Percentiles rank a stretch among this genome's conserved stretches.
phyloP scores from a whole-genome alignment of 371 early-diverging fungal genomes.

The Haplosporangium sp. region DNA sequence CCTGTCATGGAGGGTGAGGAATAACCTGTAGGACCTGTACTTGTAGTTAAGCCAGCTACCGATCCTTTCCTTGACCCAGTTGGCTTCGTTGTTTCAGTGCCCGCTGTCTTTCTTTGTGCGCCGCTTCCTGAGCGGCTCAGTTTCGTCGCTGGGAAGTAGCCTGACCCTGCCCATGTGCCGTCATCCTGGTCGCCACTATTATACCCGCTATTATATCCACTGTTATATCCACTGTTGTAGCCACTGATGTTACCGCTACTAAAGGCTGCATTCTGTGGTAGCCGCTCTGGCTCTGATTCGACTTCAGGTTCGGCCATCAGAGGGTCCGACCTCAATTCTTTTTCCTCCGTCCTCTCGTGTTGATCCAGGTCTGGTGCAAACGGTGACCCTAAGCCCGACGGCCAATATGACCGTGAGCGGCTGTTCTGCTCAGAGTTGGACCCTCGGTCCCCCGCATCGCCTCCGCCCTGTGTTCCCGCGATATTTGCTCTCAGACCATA shows the following conservation, averaged over 20 bases:
- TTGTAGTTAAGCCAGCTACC: slow-evolving; percentile 14
- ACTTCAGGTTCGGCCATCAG: slow-evolving; percentile 3
- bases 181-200: slow-evolving; percentile 54
- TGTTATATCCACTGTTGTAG: slow-evolving; percentile 36
- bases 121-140: slow-evolving; percentile 52
- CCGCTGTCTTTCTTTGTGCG: slow-evolving; percentile 11
- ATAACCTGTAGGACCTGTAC: not conserved
- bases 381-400: slow-evolving; percentile 38
- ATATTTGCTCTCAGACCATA: slow-evolving; percentile 53
- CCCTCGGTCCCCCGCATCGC: not conserved
- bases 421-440: not conserved
- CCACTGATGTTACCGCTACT: slow-evolving; percentile 31
- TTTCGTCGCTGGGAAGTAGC: slow-evolving; percentile 48
- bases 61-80: slow-evolving; percentile 21
- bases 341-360: slow-evolving; percentile 13
- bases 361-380: slow-evolving; percentile 31
- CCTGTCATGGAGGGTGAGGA: not conserved
- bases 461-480: slow-evolving; percentile 1
- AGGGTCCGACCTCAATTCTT: not conserved
- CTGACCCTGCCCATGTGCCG: slow-evolving; percentile 17
- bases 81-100: not conserved
- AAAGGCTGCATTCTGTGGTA: slow-evolving; percentile 38
- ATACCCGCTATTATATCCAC: slow-evolving; percentile 43
- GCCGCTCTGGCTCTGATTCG: slow-evolving; percentile 16
- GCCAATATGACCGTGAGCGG: slow-evolving; percentile 49